phyloP scores from a whole-genome alignment of 2,329 filamentous ascomycete species.

The Zopfia rhizophila region DNA sequence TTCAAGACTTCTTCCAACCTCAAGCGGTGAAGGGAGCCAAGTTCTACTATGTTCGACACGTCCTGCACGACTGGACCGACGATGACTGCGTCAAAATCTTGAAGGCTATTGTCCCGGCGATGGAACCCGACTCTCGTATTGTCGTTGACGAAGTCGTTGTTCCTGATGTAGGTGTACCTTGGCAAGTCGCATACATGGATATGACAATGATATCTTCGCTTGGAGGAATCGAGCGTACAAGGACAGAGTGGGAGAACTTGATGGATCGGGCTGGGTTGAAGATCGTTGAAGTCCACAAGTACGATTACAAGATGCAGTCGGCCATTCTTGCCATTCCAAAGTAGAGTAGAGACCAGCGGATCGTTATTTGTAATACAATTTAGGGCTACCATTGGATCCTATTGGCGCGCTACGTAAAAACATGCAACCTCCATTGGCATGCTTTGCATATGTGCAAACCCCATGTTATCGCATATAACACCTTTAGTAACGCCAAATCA shows the following conservation, averaged over 20 bases:
- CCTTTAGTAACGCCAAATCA: too few relatives aligned
- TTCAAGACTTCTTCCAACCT: conserved; percentile 45
- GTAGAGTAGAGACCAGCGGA: too few relatives aligned
- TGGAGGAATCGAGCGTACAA: conserved; percentile 39
- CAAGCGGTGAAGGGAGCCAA: conserved; percentile 43
- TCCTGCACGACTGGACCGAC: conserved; percentile 48
- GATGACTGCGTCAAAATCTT: conserved; percentile 40
- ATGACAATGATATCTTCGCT: conserved; percentile 37
- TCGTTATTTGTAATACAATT: too few relatives aligned
- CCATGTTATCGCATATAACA: too few relatives aligned
- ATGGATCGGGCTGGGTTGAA: conserved; percentile 36
- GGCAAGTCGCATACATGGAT: conserved; percentile 42
- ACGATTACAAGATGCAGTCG: conserved; percentile 36
- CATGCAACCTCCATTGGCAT: too few relatives aligned
- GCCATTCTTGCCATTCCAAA: conserved; percentile 35
- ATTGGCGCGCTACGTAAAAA: too few relatives aligned
- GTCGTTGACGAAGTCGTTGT: conserved; percentile 46
- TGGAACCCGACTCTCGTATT: conserved; percentile 40
- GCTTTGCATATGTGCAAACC: too few relatives aligned
- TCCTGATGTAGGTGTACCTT: conserved; percentile 40
- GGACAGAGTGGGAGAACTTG: conserved; percentile 29
- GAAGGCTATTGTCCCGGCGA: conserved; percentile 32
- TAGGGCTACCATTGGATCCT: too few relatives aligned
- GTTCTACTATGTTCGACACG: conserved; percentile 45
- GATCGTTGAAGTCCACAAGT: conserved; percentile 35